Evolutionary conservation across 192 early-diverging fungal species (phyloP), one percentile per base, ranked within the genome.

Genomic region (Paraglomus occultum): DNA sequence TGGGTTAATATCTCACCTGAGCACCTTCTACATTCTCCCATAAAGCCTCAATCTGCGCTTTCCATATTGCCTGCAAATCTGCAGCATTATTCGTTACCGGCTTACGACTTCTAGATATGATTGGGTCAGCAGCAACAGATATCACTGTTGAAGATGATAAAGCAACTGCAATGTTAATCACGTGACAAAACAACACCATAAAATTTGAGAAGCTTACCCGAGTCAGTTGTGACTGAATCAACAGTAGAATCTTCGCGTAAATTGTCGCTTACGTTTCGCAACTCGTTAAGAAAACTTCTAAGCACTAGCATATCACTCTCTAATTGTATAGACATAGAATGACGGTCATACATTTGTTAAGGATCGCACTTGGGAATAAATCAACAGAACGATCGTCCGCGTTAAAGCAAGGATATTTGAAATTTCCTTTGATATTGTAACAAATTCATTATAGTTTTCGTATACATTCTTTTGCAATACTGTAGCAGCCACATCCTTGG

Each of bases 391-490:
- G 31, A 23, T 40, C 10, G 42, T 40, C 3, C 55, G 42, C 5
- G 3, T 12, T 71, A 23, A 46, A 14, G 54, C 14, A 66, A 65
- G 61, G 62, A 73, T 66, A 73, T 84, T 84, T 45, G 81, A 82
- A 46, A 94, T 93, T 63, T 94, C 92, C 58, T 94, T 92, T 42
- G 90, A 92, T 52, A 94, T 94, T 42, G 82, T 82, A 14, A 94
- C 90, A 74, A 94, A 94, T 67, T 93, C 91, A 49, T 76, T 85
- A 71, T 94, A 94, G 74, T 94, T 94, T 55, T 81, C 81, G 77
- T 88, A 91, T 9, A 94, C 91, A 71, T 93, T 93, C n/a, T 85
- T 79, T 54, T 93, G 90, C 15, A 94, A 74, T 63, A 92, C 88
- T 4, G 70, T 77, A 22, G 90, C 88, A 8, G 89, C 90, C 17